phyloP scores from a whole-genome alignment of 306 rosid species.

The Ochetophila trinervis region DNA sequence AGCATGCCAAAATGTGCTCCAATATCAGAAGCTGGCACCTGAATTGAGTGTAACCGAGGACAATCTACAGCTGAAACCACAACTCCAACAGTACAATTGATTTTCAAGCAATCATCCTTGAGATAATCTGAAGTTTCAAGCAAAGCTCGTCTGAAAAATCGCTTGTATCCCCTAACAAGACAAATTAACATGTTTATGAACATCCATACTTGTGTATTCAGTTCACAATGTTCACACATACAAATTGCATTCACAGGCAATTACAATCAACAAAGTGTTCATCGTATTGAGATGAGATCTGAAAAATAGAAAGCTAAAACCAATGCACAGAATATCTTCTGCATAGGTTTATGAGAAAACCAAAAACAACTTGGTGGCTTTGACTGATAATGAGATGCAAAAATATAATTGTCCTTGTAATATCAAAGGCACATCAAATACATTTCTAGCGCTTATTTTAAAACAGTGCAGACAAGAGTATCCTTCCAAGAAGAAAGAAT shows the following conservation, averaged over 20 bases:
- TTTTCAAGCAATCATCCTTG: slow-evolving; percentile 94
- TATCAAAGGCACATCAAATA: too few species aligned
- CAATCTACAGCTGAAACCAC: slow-evolving; percentile 88
- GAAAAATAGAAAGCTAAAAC: too few species aligned
- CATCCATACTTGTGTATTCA: neutral
- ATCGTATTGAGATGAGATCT: too few species aligned
- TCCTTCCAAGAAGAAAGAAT: too few species aligned
- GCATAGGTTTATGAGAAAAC: too few species aligned
- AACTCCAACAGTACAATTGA: slow-evolving; percentile 97
- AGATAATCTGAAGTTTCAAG: slow-evolving; percentile 80
- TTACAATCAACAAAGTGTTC: neutral
- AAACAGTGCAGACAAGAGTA: too few species aligned
- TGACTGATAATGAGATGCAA: too few species aligned
- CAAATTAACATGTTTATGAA: neutral
- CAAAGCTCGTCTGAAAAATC: slow-evolving; percentile 78
- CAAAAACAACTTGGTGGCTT: too few species aligned
- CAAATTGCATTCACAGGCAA: neutral
- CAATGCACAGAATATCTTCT: too few species aligned
- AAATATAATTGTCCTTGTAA: too few species aligned
- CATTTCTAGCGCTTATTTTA: too few species aligned
- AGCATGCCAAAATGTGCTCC: slow-evolving; percentile 70
- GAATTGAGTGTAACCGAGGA: slow-evolving; percentile 69
- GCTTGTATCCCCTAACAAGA: slow-evolving; percentile 79
- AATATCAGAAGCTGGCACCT: slow-evolving; percentile 88
- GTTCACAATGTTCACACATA: neutral